Evolutionary conservation across 2,329 filamentous ascomycete species (phyloP), one percentile per base, ranked within the genome.

Genomic region (Byssochlamys sp.): DNA sequence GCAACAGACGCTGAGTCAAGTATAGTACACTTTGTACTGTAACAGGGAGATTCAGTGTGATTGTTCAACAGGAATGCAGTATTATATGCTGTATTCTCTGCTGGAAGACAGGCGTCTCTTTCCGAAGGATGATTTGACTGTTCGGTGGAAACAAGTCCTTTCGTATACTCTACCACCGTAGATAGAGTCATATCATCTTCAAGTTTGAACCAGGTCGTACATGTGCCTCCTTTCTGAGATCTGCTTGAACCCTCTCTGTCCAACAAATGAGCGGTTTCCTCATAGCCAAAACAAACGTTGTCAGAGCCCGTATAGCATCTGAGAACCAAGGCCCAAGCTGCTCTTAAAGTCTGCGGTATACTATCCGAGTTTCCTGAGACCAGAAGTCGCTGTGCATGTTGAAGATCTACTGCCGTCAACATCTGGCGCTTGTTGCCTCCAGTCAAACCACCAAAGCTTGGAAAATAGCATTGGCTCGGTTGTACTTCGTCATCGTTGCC

Each of bases 241-340:
- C 52, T 29, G 56, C 57, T 28, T 58, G 58, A 4, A 62, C 57
- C 57, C 53, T 65, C 63, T 54, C 58, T 62, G 27, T 45, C 57
- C 26, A 60, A 24, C 35, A 51, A 26, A 51, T 28, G 6, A 26
- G 65, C 66, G 52, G 68, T 61, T 56, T 71, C 64, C 58, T 73
- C 67, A 55, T 72, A 74, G 26, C 76, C 78, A 65, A 80, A 81
- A 26, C 75, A 69, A 6, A 80, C 74, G 61, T 80, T 75, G 53
- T 78, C 71, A 14, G 73, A 73, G 1, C 71, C 73, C n/a, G 76
- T 75, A 60, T 79, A 79, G 52, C 71, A 73, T 45, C 74, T 69
- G 5, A 80, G 63, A 1, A 79, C 66, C 48, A 80, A 59, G 1
- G 72, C 76, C 78, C 77, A 80, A 7, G 76, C 74, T 10, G 75